These are phyloP conservation scores for Penicillium sp. DNA, from an alignment of 2,329 filamentous ascomycete genomes.

Conservation along the genomic window DNA sequence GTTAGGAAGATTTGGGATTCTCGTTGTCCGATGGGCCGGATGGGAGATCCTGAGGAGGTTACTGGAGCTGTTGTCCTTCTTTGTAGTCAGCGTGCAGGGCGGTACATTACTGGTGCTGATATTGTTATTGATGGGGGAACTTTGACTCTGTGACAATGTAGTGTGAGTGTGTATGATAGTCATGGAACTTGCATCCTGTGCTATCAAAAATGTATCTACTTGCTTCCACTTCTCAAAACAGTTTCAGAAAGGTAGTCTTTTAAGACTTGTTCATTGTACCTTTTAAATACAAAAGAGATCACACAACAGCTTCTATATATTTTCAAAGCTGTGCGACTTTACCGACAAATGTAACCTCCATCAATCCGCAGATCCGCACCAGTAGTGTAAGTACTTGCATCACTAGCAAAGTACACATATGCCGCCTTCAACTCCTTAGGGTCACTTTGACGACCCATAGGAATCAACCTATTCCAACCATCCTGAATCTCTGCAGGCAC, in stretches of 20 bases:
- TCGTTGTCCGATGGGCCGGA: conserved; percentile 62
- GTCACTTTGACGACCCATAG: conserved; percentile 59
- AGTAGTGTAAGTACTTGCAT: conserved; percentile 52
- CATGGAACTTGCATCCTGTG: background rate
- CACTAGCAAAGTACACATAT: conserved; percentile 49
- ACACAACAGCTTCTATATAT: background rate
- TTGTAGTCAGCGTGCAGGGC: conserved; percentile 55
- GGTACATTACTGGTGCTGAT: conserved; percentile 68
- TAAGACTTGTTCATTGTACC: background rate
- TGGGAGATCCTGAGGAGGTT: conserved; percentile 63
- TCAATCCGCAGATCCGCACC: conserved; percentile 50
- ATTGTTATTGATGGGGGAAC: conserved; percentile 61
- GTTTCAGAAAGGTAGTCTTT: no score
- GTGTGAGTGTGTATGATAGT: no score
- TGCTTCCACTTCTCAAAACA: background rate
- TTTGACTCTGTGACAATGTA: background rate
- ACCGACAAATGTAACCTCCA: conserved; percentile 44
- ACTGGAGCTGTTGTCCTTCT: conserved; percentile 62
- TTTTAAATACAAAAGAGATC: background rate
- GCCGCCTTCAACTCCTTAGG: conserved; percentile 65
- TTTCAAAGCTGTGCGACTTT: background rate
- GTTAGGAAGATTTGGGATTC: conserved; percentile 56
- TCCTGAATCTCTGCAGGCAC: conserved; percentile 57
- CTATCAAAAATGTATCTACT: background rate
- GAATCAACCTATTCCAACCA: conserved; percentile 60